Conservation (phyloP, 768 basidiomycete species). For the Kwoniella bestiolae region DNA sequence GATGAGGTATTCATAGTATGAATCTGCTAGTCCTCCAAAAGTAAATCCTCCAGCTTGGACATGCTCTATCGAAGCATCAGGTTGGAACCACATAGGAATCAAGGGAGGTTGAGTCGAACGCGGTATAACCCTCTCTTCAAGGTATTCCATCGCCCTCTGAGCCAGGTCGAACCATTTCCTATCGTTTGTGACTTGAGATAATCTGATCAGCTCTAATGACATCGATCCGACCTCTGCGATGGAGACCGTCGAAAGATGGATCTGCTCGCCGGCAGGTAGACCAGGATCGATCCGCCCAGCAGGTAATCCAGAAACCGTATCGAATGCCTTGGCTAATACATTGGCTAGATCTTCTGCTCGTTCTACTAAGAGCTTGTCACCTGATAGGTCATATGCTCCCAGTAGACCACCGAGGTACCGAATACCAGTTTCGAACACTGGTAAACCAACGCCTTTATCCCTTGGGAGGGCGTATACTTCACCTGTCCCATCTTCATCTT, state of each 20-base stretch:
- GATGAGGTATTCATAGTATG: constrained; percentile 60
- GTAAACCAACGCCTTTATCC: constrained; percentile 34
- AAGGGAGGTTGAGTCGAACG: constrained; percentile 42
- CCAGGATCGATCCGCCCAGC: constrained; percentile 56
- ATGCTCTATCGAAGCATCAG: constrained; percentile 21
- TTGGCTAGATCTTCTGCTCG: constrained; percentile 59
- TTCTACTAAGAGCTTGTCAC: constrained; percentile 58
- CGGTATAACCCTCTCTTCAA: constrained; percentile 50
- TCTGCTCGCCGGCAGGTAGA: constrained; percentile 13
- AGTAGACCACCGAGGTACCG: constrained; percentile 60
- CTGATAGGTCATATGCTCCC: constrained; percentile 59
- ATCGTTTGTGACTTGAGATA: constrained; percentile 58
- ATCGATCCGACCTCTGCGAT: constrained; percentile 58
- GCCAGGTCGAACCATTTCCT: constrained; percentile 57
- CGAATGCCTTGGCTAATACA: constrained; percentile 56
- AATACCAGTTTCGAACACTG: constrained; percentile 60
- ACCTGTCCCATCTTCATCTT: constrained; percentile 16
- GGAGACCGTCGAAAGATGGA: constrained; percentile 37
- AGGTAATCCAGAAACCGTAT: constrained; percentile 56
- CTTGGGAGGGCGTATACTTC: constrained; percentile 22
- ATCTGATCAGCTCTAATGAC: constrained; percentile 58
- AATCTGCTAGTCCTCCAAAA: constrained; percentile 57
- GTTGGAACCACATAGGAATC: constrained; percentile 53
- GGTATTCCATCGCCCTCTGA: constrained; percentile 57
- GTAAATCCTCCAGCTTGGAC: constrained; percentile 51